Evolutionary conservation across 495 filamentous ascomycete species (phyloP), one percentile per base, ranked within the genome.

Genomic region (Trichoderma gamsii): DNA sequence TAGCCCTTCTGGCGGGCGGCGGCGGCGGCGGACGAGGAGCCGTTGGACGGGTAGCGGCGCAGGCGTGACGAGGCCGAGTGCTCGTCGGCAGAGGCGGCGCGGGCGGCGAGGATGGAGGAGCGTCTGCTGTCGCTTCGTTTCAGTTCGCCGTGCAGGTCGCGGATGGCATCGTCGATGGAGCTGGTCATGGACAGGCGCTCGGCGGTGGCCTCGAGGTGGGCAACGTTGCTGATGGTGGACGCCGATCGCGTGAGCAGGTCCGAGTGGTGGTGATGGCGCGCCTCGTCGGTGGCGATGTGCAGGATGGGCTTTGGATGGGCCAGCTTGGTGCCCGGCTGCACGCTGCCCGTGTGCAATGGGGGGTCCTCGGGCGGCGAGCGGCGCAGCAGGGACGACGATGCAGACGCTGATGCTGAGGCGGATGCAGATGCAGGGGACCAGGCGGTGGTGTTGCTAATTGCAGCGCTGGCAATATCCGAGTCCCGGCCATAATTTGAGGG

Each of bases 81-180:
- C 7, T 61, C 49, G 70, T 81, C 80, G 13, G 72, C 71, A 27
- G 74, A 73, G 64, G 75, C 72, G 18, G 63, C 65, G 65, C 70
- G 72, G 41, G 78, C 73, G 27, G 78, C 76, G 44, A 82, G 74
- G 51, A 85, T 79, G 25, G 86, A 86, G 12, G 85, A 86, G 67
- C 83, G 77, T 51, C 85, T 82, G 72, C 88, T 88, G 49, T 88
- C 87, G 63, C 82, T 82, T 66, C 85, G 82, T 75, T 92, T 93
- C 73, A 92, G 88, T 71, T 92, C 91, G 67, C 85, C 81, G 73
- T 92, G 89, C 71, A 94, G 83, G 71, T 90, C 89, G 69, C 89
- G 87, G 66, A 97, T 91, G 72, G 93, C 91, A 73, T 88, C 87
- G 52, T 88, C 91, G 73, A 97, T 90, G 18, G 89, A 88, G n/a